Evolutionary conservation across 352 stramenopile species (phyloP).

Genomic region (Blastocystis sp.): DNA sequence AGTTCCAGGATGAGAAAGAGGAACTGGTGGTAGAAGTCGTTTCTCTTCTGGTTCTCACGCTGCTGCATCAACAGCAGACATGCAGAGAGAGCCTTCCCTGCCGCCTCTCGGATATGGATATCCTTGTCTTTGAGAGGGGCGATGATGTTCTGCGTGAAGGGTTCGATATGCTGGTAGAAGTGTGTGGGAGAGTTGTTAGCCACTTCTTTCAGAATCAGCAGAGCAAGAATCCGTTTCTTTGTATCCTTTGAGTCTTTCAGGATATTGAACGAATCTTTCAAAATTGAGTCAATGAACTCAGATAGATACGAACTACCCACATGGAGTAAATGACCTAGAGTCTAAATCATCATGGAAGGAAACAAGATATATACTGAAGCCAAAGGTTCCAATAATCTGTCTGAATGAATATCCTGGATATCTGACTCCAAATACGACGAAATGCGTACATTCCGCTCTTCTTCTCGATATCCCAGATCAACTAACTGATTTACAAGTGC

Average conservation of each 20-base stretch:
- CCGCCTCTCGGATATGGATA: slow-evolving; percentile 76
- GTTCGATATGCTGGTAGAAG: slow-evolving; percentile 80
- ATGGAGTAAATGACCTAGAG: slow-evolving; percentile 44
- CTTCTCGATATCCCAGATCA: slow-evolving; percentile 62
- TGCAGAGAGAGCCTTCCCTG: slow-evolving; percentile 72
- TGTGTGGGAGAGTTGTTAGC: slow-evolving; percentile 75
- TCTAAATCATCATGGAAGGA: neutral
- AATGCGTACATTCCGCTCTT: slow-evolving; percentile 57
- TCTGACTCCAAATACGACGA: slow-evolving; percentile 9
- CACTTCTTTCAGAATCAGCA: slow-evolving; percentile 71
- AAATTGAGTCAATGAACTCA: slow-evolving; percentile 37
- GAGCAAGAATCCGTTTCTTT: slow-evolving; percentile 24
- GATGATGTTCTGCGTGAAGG: slow-evolving; percentile 81
- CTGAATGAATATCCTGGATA: slow-evolving; percentile 5
- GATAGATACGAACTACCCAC: slow-evolving; percentile 57
- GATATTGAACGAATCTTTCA: slow-evolving; percentile 36
- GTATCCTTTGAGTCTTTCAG: slow-evolving; percentile 39
- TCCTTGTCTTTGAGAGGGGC: slow-evolving; percentile 72
- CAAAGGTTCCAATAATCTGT: slow-evolving; percentile 5
- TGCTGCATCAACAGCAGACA: slow-evolving; percentile 77
- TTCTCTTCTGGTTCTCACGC: slow-evolving; percentile 75
- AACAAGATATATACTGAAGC: neutral
- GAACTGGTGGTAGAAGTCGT: slow-evolving; percentile 83
- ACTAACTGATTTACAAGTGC: slow-evolving; percentile 47
- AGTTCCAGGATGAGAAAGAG: slow-evolving; percentile 78